These are phyloP conservation scores for Talaromyces borbonicus DNA, from an alignment of 495 filamentous ascomycete species.

Conservation along the genomic window DNA sequence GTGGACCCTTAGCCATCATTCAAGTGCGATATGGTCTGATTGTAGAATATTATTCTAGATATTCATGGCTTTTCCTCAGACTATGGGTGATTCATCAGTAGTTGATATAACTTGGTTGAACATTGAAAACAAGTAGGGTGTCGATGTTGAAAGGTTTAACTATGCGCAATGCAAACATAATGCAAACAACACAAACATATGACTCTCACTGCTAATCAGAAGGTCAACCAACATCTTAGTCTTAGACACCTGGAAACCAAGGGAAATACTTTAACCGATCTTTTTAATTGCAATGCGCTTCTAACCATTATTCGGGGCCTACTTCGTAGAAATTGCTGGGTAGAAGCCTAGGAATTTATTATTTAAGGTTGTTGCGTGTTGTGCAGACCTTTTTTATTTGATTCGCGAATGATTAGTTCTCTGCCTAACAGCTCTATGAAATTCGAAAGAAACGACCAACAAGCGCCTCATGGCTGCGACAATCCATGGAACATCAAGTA, in stretches of 20 bases:
- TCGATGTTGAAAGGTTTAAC: background rate
- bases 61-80: background rate
- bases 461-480: background rate
- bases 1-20: background rate
- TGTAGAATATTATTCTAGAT: no score
- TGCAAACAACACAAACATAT: constrained; percentile 2
- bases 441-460: background rate
- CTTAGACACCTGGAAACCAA: no score
- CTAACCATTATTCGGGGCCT: no score
- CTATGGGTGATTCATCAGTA: background rate
- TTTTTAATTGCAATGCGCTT: no score
- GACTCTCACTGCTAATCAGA: background rate
- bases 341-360: no score
- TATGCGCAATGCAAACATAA: background rate
- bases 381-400: no score
- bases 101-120: background rate
- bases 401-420: no score
- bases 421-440: no score
- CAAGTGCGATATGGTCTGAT: no score
- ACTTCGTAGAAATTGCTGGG: no score
- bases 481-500: background rate
- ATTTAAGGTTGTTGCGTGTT: no score
- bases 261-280: background rate
- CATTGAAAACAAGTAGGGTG: background rate
- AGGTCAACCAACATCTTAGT: background rate